These are phyloP conservation scores for Coelastrella sp. DNA, from an alignment of 139 green algal species.

Conservation along the genomic window DNA sequence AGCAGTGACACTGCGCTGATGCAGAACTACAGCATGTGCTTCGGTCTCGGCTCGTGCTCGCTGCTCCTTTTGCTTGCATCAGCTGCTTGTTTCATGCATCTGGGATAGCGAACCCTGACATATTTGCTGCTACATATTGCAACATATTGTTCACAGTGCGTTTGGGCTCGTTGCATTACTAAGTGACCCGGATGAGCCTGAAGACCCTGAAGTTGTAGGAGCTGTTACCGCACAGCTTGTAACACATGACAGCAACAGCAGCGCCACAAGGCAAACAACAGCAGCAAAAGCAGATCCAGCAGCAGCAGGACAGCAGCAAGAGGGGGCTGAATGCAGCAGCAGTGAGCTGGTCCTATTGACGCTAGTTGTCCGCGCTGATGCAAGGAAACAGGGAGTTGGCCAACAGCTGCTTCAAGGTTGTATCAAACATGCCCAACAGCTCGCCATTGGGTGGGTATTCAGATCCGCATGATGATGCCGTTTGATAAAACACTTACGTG, in stretches of 20 bases:
- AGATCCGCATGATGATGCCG: background rate
- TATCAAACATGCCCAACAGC: background rate
- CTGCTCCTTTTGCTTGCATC: too few relatives aligned
- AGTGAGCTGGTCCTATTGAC: constrained; percentile 27
- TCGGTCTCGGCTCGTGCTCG: too few relatives aligned
- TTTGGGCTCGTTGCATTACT: background rate
- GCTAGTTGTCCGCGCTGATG: constrained; percentile 39
- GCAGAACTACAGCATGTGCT: too few relatives aligned
- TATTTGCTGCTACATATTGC: too few relatives aligned
- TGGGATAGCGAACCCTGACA: too few relatives aligned
- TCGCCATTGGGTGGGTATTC: background rate
- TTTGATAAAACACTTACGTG: too few relatives aligned
- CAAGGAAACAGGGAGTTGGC: constrained; percentile 12
- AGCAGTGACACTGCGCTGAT: too few relatives aligned
- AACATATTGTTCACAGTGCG: background rate
- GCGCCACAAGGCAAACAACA: constrained; percentile 5
- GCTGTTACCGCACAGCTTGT: constrained; percentile 5
- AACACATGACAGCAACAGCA: background rate
- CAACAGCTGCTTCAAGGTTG: background rate
- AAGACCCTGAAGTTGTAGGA: constrained; percentile 4
- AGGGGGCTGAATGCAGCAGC: background rate
- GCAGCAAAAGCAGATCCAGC: background rate
- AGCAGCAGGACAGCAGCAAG: background rate
- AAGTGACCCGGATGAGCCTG: constrained; percentile 10
- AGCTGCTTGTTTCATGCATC: too few relatives aligned